Evolutionary conservation across 2,329 filamentous ascomycete genomes (phyloP), one percentile per base, ranked within the genome.

Genomic region (Hymenoscyphus occultus): DNA sequence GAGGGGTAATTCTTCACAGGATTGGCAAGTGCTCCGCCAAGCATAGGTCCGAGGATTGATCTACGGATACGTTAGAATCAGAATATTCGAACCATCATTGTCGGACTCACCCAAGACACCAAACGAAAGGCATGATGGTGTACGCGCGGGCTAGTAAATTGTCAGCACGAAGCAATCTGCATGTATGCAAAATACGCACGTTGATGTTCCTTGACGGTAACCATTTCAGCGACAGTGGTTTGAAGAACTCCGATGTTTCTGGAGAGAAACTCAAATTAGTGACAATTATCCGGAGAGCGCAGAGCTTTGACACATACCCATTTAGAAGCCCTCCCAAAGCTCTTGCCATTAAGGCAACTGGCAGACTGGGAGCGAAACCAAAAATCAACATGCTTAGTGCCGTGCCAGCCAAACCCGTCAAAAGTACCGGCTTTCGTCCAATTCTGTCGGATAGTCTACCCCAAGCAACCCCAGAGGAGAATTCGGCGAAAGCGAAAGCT

Each of bases 121-220:
- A 99, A 32, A 98, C 92, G 76, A 97, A 92, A 6, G 95, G 95
- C 93, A 99, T 97, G 71, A 98, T 93, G 13, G 94, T 92, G 79
- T 96, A 99, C 60, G 94, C 95, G 72, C 92, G 91, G 71, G 93
- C 90, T 93, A 67, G 62, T 3, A 60, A 71, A 64, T 60, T 65
- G 71, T 76, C 70, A 76, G 71, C 58, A 68, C 61, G 60, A 64
- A 56, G 77, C 74, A 60, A n/a, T 31, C 35, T 22, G 5, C n/a
- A 69, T 51, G 35, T 51, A 51, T 66, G 56, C 56, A n/a, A 39
- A 62, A 80, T n/a, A 79, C 90, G 78, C 78, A 92, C 90, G 90
- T 77, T 98, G 93, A 76, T 98, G 93, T 77, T 94, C 90, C 79
- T 97, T 96, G 66, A 91, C 89, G 3, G 92, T 97, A 32, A 98